Evolutionary conservation across 768 basidiomycete species (phyloP).

Genomic region (Suillus subaureus): DNA sequence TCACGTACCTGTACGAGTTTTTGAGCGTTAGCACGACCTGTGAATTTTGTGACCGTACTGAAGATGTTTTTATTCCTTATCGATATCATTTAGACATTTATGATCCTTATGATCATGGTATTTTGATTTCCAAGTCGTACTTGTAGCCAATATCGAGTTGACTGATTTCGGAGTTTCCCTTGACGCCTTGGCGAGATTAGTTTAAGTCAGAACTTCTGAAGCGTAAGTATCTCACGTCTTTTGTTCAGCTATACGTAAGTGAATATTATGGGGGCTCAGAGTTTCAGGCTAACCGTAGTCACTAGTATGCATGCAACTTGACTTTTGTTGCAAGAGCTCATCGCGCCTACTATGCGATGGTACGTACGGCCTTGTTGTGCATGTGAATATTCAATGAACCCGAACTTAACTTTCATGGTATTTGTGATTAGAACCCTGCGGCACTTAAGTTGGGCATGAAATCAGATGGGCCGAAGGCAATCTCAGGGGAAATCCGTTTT

Average conservation of each 20-base stretch:
- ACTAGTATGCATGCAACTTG: not conserved
- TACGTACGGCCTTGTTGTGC: not conserved
- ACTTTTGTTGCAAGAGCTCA: not conserved
- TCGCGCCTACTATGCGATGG: not conserved
- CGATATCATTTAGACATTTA: not conserved
- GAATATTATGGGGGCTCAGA: not conserved
- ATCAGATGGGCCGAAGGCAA: too few species aligned
- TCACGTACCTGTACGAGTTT: constrained; percentile 20
- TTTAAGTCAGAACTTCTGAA: not conserved
- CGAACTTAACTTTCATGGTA: not conserved
- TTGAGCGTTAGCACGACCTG: constrained; percentile 2
- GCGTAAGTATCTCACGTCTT: not conserved
- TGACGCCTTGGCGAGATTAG: not conserved
- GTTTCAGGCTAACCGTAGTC: not conserved
- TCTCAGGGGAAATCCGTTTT: too few species aligned
- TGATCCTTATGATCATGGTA: not conserved
- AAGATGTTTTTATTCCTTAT: constrained; percentile 5
- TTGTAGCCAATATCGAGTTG: constrained; percentile 5
- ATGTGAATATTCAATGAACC: not conserved
- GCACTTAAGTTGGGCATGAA: not conserved
- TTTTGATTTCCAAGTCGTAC: constrained; percentile 5
- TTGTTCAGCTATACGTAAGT: not conserved
- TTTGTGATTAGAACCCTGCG: not conserved
- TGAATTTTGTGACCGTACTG: constrained; percentile 4
- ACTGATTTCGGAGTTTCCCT: too few species aligned